phyloP scores from a whole-genome alignment of 2,329 filamentous ascomycete genomes.

The Colletotrichum sp. region DNA sequence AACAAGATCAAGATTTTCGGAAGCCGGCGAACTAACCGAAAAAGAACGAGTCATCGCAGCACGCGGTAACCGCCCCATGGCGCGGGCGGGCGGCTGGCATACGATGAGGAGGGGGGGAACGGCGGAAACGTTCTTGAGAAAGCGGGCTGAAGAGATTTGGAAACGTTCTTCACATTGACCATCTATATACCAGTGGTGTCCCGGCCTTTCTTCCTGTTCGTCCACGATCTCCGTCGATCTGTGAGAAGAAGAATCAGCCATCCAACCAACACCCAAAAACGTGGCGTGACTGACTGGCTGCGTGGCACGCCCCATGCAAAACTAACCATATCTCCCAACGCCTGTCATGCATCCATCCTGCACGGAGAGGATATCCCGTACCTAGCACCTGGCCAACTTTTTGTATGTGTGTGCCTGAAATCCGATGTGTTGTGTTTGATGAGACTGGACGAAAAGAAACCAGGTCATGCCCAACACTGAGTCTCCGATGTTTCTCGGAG shows the following conservation, averaged over 20 bases:
- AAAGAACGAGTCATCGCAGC: background rate
- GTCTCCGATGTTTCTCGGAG: background rate
- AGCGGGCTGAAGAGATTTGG: background rate
- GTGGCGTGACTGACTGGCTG: background rate
- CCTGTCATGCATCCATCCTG: constrained; percentile 20
- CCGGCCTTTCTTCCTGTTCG: background rate
- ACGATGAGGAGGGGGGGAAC: background rate
- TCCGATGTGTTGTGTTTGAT: background rate
- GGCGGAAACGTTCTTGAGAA: background rate
- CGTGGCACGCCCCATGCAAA: constrained; percentile 9
- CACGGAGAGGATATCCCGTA: constrained; percentile 11
- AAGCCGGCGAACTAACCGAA: background rate
- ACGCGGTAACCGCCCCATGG: background rate
- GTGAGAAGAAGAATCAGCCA: constrained; percentile 1
- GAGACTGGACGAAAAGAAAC: background rate
- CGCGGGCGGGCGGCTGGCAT: background rate
- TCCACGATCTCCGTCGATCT: background rate
- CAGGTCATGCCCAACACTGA: background rate
- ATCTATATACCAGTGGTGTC: constrained; percentile 18
- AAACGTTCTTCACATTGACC: constrained; percentile 17
- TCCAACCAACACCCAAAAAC: background rate
- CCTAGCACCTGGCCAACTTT: background rate
- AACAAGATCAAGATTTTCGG: constrained; percentile 4
- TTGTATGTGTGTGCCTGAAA: background rate
- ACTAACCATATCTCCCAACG: constrained; percentile 21